Evolutionary conservation across 2,329 filamentous ascomycete genomes (phyloP).

Genomic region (Alternaria arbusti): DNA sequence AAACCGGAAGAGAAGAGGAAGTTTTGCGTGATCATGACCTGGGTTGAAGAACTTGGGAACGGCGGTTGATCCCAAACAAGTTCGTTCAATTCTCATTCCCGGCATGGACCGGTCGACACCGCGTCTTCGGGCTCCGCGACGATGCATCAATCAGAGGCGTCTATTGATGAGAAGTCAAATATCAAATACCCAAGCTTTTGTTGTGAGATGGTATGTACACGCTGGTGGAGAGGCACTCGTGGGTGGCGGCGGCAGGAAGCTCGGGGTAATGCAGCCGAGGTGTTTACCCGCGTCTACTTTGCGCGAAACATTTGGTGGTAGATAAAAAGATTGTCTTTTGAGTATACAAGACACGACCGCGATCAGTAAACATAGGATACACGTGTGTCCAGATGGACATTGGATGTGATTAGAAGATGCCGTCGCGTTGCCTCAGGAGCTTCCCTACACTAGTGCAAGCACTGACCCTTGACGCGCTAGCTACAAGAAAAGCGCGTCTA

Average conservation of each 20-base stretch:
- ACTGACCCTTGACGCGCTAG: not conserved
- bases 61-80: not conserved
- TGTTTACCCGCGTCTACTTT: not conserved
- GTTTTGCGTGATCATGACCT: conserved; percentile 1
- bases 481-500: not conserved
- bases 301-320: not conserved
- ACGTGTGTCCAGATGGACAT: not conserved
- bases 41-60: not conserved
- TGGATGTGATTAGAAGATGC: not conserved
- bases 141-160: not conserved
- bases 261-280: not conserved
- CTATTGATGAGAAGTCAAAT: not conserved
- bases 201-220: not conserved
- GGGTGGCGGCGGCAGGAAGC: not conserved
- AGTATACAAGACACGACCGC: not conserved
- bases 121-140: not conserved
- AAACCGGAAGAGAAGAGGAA: not conserved
- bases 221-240: not conserved
- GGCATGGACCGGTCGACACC: not conserved
- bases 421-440: not conserved
- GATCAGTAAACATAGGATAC: not conserved
- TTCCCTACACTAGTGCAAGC: not conserved
- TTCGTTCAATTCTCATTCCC: not conserved
- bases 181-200: not conserved
- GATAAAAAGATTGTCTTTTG: not conserved